Evolutionary conservation across 768 basidiomycete genomes (phyloP), one percentile per base, ranked within the genome.

Genomic region (Suillus clintonianus): DNA sequence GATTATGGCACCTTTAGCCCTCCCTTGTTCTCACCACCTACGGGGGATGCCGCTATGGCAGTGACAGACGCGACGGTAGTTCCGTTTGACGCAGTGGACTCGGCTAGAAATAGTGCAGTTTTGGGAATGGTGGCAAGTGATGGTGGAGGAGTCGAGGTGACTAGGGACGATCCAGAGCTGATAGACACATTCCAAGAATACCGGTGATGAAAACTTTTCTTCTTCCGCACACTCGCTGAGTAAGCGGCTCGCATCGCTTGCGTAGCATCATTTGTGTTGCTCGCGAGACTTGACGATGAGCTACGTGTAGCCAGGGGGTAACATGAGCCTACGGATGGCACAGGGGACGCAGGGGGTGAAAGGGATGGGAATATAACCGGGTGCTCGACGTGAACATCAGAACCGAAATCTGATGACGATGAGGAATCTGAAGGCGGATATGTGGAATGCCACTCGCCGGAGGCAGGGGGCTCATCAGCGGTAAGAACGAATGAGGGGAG

Each of bases 401-500:
- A 68, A 19, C 65, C 70, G 53, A 61, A 63, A 41, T 77, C 76
- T 43, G 74, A 72, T 13, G 74, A 75, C 1, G 74, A 67, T 3
- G 72, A 76, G 0, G 74, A 77, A 22, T 64, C 57, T 30, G 68
- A 76, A 3, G 74, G 74, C 2, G 68, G 68, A 53, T 74, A 73
- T 30, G 30, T 10, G 4, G 65, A 54, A 51, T 67, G 67, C 74
- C 74, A 75, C 30, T 74, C 71, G 34, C 63, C 61, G 37, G 64
- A 14, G 41, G 69, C 27, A 42, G 63, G 70, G 45, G 68, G 66
- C n/a, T 73, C 69, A 32, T 76, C 70, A 69, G 72, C 64, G 62
- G 66, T 60, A 58, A 70, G 66, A 81, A 74, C 60, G 77, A 74
- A 58, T 68, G 78, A 70, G 19, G 87, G 86, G 15, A 90, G 76